Evolutionary conservation across 331 rosid genomes (phyloP), one percentile per base, ranked within the genome.

Genomic region (Quercus phellos): DNA sequence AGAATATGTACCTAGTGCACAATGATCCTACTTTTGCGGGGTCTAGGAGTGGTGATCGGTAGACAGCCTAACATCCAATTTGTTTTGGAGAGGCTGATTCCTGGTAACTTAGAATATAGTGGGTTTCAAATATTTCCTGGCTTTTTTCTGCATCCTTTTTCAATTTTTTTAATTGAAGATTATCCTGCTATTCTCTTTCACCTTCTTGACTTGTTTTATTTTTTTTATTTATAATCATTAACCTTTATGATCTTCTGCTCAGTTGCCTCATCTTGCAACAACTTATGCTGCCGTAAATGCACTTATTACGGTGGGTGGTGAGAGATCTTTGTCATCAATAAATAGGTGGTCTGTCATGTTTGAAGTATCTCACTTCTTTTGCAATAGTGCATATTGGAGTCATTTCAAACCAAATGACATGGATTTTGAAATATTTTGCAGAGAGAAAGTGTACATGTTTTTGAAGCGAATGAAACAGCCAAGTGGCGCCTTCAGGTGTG

Each of bases 191-290:
- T 24, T 21, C 5, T 27, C 10, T 30, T 79, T 24, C 42, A 35
- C 66, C 72, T 27, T 29, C 18, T 13, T 27, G 17, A 29, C 1
- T 30, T 7, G 3, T 16, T 63, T 63, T 4, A 63, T 63, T 1
- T 29, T 29, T 17, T 61, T 29, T 63, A 60, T 50, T 72, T 5
- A 51, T 54, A 75, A 63, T 75, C 42, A 76, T 75, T 78, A 53
- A 77, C 70, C 5, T 76, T 27, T 50, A 81, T 58, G 53, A 17
- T 68, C 75, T 85, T 80, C 74, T 84, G n/a, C 51, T 73, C 90
- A 92, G 99, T 64, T 94, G 90, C 97, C 99, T 76, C 99, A 94
- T 88, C 94, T 94, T 58, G 99, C 97, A 68, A 94, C 99, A 46
- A 92, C 97, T 71, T 92, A 94, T 79, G 97, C 99, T 84, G 96